Conservation (phyloP, 2,329 filamentous ascomycete genomes). For the Apiospora sp. region DNA sequence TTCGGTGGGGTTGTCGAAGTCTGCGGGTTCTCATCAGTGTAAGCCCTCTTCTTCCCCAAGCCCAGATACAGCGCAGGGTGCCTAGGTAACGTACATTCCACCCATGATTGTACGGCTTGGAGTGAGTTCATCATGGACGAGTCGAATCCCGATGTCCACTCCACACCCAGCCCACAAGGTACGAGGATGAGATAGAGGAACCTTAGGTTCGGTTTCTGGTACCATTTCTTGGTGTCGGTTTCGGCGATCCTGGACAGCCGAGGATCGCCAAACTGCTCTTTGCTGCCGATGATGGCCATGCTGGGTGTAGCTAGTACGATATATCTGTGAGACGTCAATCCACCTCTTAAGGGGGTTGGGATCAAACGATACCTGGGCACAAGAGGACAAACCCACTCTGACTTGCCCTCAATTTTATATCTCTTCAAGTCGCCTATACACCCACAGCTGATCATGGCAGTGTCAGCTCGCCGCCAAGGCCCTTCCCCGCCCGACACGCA, state of each 20-base stretch:
- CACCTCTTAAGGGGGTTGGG: background rate
- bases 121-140: conserved; percentile 54
- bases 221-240: conserved; percentile 47
- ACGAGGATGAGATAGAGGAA: conserved; percentile 50
- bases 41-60: background rate
- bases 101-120: conserved; percentile 50
- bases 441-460: background rate
- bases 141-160: conserved; percentile 54
- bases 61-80: background rate
- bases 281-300: conserved; percentile 45
- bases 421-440: background rate
- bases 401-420: no score
- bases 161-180: conserved; percentile 50
- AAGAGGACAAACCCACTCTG: background rate
- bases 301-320: background rate
- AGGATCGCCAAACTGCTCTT: conserved; percentile 46
- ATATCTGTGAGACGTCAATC: background rate
- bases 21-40: conserved; percentile 25
- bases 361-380: background rate
- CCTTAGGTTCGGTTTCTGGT: conserved; percentile 49
- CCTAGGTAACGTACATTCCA: conserved; percentile 41
- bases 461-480: conserved; percentile 11
- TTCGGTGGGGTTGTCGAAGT: conserved; percentile 50
- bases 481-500: background rate
- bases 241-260: conserved; percentile 46